These are phyloP conservation scores for Trichoderma polysporum DNA, from an alignment of 2,329 filamentous ascomycete species.

Conservation along the genomic window DNA sequence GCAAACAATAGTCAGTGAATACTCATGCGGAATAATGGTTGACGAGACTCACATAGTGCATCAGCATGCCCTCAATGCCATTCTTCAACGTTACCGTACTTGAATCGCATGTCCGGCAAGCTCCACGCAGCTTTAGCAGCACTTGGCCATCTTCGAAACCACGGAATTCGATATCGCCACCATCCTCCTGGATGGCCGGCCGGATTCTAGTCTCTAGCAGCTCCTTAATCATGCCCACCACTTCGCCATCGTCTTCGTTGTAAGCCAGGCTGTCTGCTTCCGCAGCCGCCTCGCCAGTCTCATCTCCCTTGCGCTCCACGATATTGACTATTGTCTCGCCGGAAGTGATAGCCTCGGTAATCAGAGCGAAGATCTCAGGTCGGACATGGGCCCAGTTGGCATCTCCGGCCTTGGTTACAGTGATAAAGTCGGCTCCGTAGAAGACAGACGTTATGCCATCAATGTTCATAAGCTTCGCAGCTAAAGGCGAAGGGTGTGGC, in stretches of 20 bases:
- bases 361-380: constrained; percentile 91
- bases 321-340: constrained; percentile 79
- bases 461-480: constrained; percentile 85
- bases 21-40: background rate
- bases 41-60: constrained; percentile 75
- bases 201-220: constrained; percentile 91
- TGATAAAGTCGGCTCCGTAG: constrained; percentile 94
- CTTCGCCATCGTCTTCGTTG: constrained; percentile 88
- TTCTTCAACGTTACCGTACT: constrained; percentile 97
- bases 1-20: background rate
- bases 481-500: constrained; percentile 87
- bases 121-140: constrained; percentile 82
- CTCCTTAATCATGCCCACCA: constrained; percentile 98
- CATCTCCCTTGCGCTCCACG: constrained; percentile 59
- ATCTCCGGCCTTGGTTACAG: constrained; percentile 84
- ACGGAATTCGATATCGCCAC: constrained; percentile 92
- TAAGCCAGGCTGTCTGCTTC: constrained; percentile 73
- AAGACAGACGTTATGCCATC: constrained; percentile 95
- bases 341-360: constrained; percentile 86
- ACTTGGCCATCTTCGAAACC: constrained; percentile 84
- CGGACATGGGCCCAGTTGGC: constrained; percentile 94
- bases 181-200: constrained; percentile 95
- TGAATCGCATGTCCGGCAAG: constrained; percentile 93
- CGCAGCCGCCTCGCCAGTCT: constrained; percentile 33
- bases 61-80: constrained; percentile 97